Conservation (phyloP, 2,329 filamentous ascomycete species). For the Botrytis byssoidea region DNA sequence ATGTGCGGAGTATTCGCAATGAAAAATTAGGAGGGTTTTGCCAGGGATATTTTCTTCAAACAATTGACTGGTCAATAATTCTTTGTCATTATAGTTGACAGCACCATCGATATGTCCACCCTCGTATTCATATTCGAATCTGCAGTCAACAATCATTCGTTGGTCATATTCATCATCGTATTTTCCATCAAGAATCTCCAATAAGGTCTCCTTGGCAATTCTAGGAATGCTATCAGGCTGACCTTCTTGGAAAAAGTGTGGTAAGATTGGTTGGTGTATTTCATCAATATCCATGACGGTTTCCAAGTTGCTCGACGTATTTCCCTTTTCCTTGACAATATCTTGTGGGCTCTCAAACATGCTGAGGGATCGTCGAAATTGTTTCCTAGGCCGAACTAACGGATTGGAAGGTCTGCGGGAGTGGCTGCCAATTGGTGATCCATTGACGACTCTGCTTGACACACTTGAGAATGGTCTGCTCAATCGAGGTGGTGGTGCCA, state of each 20-base stretch:
- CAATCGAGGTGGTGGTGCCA: slow-evolving; percentile 56
- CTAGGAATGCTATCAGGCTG: slow-evolving; percentile 84
- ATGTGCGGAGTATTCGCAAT: slow-evolving; percentile 98
- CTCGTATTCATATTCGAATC: slow-evolving; percentile 98
- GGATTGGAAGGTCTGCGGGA: slow-evolving; percentile 71
- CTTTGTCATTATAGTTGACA: slow-evolving; percentile 96
- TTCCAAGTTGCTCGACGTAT: slow-evolving; percentile 58
- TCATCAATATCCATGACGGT: slow-evolving; percentile 85
- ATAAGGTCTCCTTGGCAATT: slow-evolving; percentile 76
- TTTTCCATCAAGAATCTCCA: slow-evolving; percentile 84
- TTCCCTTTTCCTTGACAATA: slow-evolving; percentile 74
- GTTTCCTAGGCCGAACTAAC: slow-evolving; percentile 75
- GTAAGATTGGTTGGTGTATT: slow-evolving; percentile 68
- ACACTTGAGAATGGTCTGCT: slow-evolving; percentile 65
- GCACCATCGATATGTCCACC: slow-evolving; percentile 93
- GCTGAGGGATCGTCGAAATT: slow-evolving; percentile 88
- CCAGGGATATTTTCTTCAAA: slow-evolving; percentile 65
- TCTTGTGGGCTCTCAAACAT: slow-evolving; percentile 96
- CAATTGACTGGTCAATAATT: slow-evolving; percentile 74
- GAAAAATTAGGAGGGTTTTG: slow-evolving; percentile 82
- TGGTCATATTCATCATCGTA: slow-evolving; percentile 75
- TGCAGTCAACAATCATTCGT: slow-evolving; percentile 88
- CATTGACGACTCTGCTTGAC: slow-evolving; percentile 56
- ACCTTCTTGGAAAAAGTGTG: slow-evolving; percentile 79
- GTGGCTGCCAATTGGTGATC: slow-evolving; percentile 71